These are phyloP conservation scores for Mimosa pudica DNA, from an alignment of 306 rosid genomes.

Conservation along the genomic window DNA sequence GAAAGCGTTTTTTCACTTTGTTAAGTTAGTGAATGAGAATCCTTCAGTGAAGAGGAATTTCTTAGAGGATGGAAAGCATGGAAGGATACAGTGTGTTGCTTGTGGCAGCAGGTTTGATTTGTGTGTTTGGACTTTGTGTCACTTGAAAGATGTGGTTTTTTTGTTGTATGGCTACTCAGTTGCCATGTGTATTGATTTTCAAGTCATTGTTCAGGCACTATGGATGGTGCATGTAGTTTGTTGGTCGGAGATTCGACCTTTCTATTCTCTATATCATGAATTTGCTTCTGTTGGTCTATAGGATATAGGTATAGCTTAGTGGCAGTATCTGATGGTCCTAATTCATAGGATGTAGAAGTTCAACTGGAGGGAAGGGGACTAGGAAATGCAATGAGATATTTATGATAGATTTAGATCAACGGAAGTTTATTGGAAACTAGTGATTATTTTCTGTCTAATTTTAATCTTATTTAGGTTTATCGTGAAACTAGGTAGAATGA, in stretches of 20 bases:
- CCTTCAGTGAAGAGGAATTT: constrained; percentile 61
- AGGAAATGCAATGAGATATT: constrained; percentile 7
- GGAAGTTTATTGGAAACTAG: background rate
- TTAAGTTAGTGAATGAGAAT: constrained; percentile 66
- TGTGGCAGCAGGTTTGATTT: constrained; percentile 86
- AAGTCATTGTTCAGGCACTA: background rate
- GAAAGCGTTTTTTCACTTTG: constrained; percentile 69
- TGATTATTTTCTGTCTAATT: background rate
- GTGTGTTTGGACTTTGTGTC: constrained; percentile 1
- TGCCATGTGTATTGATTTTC: background rate
- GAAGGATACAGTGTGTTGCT: constrained; percentile 77
- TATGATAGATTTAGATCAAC: constrained; percentile 11
- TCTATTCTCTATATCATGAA: background rate
- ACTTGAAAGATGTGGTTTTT: background rate
- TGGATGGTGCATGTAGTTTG: background rate
- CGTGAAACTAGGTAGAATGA: constrained; percentile 12
- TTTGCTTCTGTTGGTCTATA: background rate
- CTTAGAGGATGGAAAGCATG: constrained; percentile 78
- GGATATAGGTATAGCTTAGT: background rate
- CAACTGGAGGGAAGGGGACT: background rate
- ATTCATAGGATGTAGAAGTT: background rate
- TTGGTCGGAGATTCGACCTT: background rate
- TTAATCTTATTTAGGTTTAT: constrained; percentile 17
- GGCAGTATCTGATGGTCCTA: background rate
- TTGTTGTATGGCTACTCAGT: background rate